These are phyloP conservation scores for Tylopilus sp. DNA, from an alignment of 768 basidiomycete genomes.

Conservation along the genomic window DNA sequence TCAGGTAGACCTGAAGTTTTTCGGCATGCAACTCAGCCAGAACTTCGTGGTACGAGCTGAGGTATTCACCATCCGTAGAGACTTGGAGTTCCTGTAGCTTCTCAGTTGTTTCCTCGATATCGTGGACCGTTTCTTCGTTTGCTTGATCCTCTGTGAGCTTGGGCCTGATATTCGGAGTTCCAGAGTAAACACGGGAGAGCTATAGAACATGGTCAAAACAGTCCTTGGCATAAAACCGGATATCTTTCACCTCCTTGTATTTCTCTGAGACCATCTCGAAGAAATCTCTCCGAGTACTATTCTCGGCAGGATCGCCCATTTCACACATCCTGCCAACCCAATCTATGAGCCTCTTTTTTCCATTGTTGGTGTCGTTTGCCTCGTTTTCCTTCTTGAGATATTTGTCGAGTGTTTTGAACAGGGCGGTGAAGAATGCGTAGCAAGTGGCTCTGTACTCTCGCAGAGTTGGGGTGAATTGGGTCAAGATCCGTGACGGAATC, in stretches of 20 bases:
- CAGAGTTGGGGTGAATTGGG: background rate
- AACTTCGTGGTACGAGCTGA: too few species aligned
- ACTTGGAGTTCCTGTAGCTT: background rate
- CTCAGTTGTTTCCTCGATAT: background rate
- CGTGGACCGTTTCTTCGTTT: background rate
- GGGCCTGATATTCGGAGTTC: too few species aligned
- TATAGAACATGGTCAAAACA: background rate
- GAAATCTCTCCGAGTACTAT: background rate
- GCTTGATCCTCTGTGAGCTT: too few species aligned
- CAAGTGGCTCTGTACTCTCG: constrained; percentile 2
- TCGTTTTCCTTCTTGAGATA: background rate
- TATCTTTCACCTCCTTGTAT: constrained; percentile 1
- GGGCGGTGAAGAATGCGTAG: constrained; percentile 12
- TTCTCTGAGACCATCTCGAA: background rate
- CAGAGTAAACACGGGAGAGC: background rate
- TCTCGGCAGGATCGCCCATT: background rate
- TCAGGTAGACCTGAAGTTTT: background rate
- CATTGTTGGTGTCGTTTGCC: background rate
- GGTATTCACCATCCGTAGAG: background rate
- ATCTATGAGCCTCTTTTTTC: background rate
- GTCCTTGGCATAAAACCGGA: fast-evolving
- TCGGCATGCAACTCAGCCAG: background rate
- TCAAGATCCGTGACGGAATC: constrained; percentile 13
- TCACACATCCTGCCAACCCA: constrained; percentile 8
- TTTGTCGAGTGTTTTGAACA: constrained; percentile 4